These are phyloP conservation scores for Psilocybe cubensis DNA, from an alignment of 768 basidiomycete genomes.

Conservation along the genomic window DNA sequence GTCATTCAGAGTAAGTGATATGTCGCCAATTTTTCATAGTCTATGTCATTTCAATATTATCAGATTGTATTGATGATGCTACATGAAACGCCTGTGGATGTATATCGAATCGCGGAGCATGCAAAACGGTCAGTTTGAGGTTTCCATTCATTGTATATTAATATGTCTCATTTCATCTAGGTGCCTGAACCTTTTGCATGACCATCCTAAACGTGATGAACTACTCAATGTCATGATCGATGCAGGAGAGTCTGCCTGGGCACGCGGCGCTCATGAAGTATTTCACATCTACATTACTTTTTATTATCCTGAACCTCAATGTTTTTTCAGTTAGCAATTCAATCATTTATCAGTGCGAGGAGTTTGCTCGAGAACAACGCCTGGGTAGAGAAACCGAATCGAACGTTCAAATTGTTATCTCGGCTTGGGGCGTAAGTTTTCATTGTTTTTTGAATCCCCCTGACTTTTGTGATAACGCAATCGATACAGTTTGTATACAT, in stretches of 20 bases:
- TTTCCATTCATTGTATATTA: neutral
- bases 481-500: constrained; percentile 54
- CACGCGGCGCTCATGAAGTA: constrained; percentile 78
- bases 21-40: neutral
- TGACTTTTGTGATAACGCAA: neutral
- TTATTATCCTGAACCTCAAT: neutral
- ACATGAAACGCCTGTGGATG: constrained; percentile 61
- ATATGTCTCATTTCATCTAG: constrained; percentile 32
- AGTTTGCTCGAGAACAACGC: constrained; percentile 55
- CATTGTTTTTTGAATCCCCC: neutral
- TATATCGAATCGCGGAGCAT: constrained; percentile 73
- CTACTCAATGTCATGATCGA: constrained; percentile 63
- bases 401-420: constrained; percentile 57
- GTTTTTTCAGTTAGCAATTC: constrained; percentile 54
- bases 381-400: constrained; percentile 51
- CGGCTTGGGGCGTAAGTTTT: constrained; percentile 63
- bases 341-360: constrained; percentile 63
- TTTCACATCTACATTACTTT: neutral
- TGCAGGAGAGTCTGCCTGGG: constrained; percentile 73
- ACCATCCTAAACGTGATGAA: constrained; percentile 64
- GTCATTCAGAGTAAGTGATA: constrained; percentile 60
- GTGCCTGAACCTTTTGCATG: constrained; percentile 63
- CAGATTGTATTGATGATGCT: constrained; percentile 77
- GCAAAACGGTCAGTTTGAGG: constrained; percentile 51
- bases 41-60: constrained; percentile 4